Evolutionary conservation across 2,329 filamentous ascomycete species (phyloP).

Genomic region (Macrophomina pseudophaseolina): DNA sequence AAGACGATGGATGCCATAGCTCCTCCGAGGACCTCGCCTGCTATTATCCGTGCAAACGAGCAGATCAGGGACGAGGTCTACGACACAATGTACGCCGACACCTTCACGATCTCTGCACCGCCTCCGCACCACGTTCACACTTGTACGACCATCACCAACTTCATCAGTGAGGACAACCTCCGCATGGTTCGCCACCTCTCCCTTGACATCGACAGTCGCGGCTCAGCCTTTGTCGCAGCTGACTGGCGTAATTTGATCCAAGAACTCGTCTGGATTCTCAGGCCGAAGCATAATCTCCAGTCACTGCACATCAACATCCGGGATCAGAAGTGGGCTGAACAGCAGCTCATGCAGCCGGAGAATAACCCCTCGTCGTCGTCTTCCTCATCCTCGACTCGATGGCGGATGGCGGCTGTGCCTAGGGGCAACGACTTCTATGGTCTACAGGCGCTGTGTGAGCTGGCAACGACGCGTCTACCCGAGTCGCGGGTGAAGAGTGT

Average conservation of each 20-base stretch:
- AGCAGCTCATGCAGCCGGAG: background rate
- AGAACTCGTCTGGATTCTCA: slow-evolving; percentile 9
- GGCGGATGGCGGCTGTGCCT: background rate
- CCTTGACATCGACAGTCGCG: slow-evolving; percentile 11
- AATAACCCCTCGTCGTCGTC: background rate
- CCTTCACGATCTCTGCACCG: slow-evolving; percentile 9
- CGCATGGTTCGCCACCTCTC: slow-evolving; percentile 8
- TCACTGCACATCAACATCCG: slow-evolving; percentile 14
- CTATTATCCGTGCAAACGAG: slow-evolving; percentile 6
- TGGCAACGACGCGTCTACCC: background rate
- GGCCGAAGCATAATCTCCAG: background rate
- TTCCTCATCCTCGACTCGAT: background rate
- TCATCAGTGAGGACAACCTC: background rate
- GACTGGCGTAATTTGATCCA: slow-evolving; percentile 14
- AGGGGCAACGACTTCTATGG: slow-evolving; percentile 12
- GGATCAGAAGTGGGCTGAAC: slow-evolving; percentile 5
- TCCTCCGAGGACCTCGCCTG: slow-evolving; percentile 7
- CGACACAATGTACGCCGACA: background rate
- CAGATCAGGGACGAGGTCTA: background rate
- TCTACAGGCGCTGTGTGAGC: slow-evolving; percentile 5
- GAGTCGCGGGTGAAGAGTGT: background rate
- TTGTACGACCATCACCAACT: slow-evolving; percentile 19
- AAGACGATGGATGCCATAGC: slow-evolving; percentile 19
- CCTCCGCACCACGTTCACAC: slow-evolving; percentile 15
- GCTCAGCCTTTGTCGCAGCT: background rate